Evolutionary conservation across 257 asterid species (phyloP).

Genomic region (Primulina tabacum): DNA sequence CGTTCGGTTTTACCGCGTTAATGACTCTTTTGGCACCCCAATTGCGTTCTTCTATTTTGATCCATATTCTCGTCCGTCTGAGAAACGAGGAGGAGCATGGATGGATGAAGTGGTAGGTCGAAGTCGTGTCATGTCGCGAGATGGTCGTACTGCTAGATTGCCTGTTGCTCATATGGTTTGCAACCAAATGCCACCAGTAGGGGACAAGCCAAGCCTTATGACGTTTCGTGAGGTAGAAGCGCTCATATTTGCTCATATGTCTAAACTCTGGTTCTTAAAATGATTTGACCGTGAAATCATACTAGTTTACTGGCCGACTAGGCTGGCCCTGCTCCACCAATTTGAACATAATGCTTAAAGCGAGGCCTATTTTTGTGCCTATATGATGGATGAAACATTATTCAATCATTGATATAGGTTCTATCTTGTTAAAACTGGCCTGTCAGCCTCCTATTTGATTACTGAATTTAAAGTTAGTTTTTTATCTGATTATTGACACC

Average conservation of each 20-base stretch:
- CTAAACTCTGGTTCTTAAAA: conserved; percentile 19
- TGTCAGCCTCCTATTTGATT: neutral
- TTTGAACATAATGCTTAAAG: conserved; percentile 10
- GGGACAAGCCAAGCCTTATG: conserved; percentile 98
- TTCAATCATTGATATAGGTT: neutral
- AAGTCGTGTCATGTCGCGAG: conserved; percentile 77
- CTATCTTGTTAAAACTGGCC: neutral
- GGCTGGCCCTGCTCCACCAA: conserved; percentile 11
- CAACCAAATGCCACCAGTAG: conserved; percentile 99
- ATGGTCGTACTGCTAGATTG: conserved; percentile 76
- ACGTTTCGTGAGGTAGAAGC: conserved; percentile 85
- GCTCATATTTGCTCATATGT: conserved; percentile 15
- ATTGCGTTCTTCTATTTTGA: conserved; percentile 88
- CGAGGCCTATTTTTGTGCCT: conserved; percentile 13
- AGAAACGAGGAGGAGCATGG: conserved; percentile 98
- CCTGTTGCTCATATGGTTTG: conserved; percentile 99
- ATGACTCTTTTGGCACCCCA: conserved; percentile 74
- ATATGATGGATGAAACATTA: neutral
- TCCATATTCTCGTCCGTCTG: conserved; percentile 99
- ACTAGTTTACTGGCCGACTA: neutral
- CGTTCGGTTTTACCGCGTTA: conserved; percentile 79
- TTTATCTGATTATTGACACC: neutral
- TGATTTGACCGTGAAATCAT: conserved; percentile 13
- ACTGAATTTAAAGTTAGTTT: neutral
- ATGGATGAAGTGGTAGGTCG: conserved; percentile 94